A percentile compares a stretch with the other conserved stretches of the same genome.
phyloP scores from a whole-genome alignment of 768 basidiomycete genomes.

The Kwoniella dejecticola region DNA sequence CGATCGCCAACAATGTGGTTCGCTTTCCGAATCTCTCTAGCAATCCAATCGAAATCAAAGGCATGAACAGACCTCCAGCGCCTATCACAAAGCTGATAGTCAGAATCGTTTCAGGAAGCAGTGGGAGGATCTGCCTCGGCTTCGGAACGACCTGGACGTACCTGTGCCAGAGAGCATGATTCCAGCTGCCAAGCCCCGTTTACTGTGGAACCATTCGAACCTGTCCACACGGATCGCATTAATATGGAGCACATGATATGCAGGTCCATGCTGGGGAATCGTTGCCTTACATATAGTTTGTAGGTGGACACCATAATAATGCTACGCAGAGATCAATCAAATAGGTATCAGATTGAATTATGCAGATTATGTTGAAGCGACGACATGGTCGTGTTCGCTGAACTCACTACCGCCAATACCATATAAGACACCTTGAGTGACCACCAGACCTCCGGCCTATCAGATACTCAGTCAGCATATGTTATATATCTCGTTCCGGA shows the following conservation, averaged over 20 bases:
- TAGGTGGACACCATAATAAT: constrained; percentile 33
- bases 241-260: too few species aligned
- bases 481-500: too few species aligned
- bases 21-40: constrained; percentile 22
- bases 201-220: constrained; percentile 33
- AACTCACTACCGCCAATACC: constrained; percentile 37
- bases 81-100: constrained; percentile 13
- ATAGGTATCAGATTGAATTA: not conserved
- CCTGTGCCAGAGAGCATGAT: constrained; percentile 39
- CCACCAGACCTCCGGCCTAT: constrained; percentile 20
- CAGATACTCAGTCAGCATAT: not conserved
- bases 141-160: too few species aligned
- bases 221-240: too few species aligned
- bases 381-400: too few species aligned
- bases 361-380: not conserved
- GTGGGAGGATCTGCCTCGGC: too few species aligned
- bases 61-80: constrained; percentile 36
- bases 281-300: constrained; percentile 37
- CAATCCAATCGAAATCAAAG: constrained; percentile 27
- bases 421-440: constrained; percentile 34
- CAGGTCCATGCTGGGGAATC: too few species aligned
- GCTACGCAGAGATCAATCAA: constrained; percentile 15
- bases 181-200: constrained; percentile 30
- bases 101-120: too few species aligned
- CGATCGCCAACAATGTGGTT: constrained; percentile 27